Conservation (phyloP, 768 basidiomycete species). For the Psilocybe cyanescens region DNA sequence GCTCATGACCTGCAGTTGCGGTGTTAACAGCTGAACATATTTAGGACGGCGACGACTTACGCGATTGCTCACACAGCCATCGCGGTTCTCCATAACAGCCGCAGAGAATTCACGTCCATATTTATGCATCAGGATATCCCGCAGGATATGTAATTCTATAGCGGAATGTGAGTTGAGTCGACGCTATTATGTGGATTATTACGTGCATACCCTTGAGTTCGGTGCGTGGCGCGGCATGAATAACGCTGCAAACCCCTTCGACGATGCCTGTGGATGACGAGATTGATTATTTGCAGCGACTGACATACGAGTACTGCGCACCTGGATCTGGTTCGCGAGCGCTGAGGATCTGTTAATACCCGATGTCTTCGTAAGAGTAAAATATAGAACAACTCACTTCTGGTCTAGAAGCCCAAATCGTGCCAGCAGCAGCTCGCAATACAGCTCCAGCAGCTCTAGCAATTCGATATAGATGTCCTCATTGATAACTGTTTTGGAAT, state of each 20-base stretch:
- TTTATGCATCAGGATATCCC: conserved; percentile 96
- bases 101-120: conserved; percentile 90
- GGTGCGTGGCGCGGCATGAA: conserved; percentile 90
- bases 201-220: conserved; percentile 75
- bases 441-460: conserved; percentile 90
- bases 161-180: conserved; percentile 5
- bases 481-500: conserved; percentile 64
- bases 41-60: conserved; percentile 44
- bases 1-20: conserved; percentile 60
- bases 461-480: conserved; percentile 88
- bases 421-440: conserved; percentile 91
- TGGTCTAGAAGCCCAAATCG: conserved; percentile 92
- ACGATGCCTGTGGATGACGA: conserved; percentile 36
- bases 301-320: conserved; percentile 1
- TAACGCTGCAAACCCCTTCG: conserved; percentile 88
- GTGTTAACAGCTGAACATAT: conserved; percentile 1
- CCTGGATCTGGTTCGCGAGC: conserved; percentile 86
- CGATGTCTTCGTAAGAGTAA: conserved; percentile 16
- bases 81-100: conserved; percentile 85
- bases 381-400: conserved; percentile 53
- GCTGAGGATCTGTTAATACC: conserved; percentile 37
- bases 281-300: neutral
- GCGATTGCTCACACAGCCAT: conserved; percentile 80
- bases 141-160: conserved; percentile 84
- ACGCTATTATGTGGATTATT: neutral